Conservation (phyloP, 352 stramenopile genomes). For the Phytophthora colocasiae region DNA sequence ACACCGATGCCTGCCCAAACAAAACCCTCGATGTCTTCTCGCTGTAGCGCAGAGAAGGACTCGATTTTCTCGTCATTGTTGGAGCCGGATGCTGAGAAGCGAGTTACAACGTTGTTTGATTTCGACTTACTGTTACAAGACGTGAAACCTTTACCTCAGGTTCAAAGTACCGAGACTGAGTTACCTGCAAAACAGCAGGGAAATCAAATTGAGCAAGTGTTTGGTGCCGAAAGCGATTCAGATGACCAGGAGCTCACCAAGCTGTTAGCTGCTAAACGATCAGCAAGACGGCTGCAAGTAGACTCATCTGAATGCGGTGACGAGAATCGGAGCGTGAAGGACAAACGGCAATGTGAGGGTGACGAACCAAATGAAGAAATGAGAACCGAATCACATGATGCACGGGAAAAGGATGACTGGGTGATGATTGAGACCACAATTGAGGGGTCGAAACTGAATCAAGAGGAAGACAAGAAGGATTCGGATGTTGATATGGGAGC, state of each 20-base stretch:
- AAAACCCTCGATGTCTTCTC: background rate
- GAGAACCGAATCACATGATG: background rate
- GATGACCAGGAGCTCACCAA: conserved; percentile 39
- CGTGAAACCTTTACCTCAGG: conserved; percentile 2
- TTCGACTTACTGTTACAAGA: conserved; percentile 62
- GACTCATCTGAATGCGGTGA: background rate
- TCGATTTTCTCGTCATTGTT: conserved; percentile 38
- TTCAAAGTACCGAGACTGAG: background rate
- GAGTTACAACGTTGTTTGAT: conserved; percentile 47
- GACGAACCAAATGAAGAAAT: background rate
- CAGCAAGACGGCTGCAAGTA: conserved; percentile 18
- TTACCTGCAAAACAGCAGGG: background rate
- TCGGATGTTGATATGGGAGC: conserved; percentile 14
- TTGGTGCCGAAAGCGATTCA: conserved; percentile 10
- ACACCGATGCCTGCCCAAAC: background rate
- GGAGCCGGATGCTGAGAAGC: background rate
- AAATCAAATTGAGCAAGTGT: background rate
- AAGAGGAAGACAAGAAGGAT: conserved; percentile 6
- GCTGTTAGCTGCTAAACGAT: conserved; percentile 42
- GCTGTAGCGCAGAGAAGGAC: background rate
- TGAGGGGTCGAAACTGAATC: background rate
- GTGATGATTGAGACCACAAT: conserved; percentile 6
- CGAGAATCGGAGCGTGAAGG: background rate
- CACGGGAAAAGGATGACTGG: conserved; percentile 17
- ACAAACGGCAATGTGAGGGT: background rate